Evolutionary conservation across 129 eudicot genomes (phyloP).

Genomic region (Artemisia tridentata): DNA sequence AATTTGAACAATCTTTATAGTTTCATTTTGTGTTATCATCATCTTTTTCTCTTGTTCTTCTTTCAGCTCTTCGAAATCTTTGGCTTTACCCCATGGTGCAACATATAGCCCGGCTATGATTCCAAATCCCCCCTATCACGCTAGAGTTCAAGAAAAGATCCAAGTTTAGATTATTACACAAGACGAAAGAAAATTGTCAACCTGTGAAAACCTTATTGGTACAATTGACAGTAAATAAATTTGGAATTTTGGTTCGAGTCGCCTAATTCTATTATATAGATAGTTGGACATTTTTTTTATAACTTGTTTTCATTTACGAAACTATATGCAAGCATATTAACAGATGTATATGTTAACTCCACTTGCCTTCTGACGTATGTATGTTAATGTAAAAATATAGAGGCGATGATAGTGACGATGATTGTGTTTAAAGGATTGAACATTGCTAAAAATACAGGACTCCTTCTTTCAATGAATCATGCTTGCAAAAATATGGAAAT

Average conservation of each 20-base stretch:
- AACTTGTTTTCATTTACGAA: neutral
- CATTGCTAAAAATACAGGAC: conserved; percentile 82
- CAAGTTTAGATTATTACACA: neutral
- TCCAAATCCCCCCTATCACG: conserved; percentile 52
- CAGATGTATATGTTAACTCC: too few species aligned
- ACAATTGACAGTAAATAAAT: too few species aligned
- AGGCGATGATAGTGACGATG: conserved; percentile 56
- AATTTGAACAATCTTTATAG: conserved; percentile 12
- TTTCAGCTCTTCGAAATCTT: conserved; percentile 39
- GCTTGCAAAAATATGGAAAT: conserved; percentile 70
- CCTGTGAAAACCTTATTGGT: neutral
- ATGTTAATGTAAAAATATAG: conserved; percentile 53
- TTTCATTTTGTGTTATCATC: conserved; percentile 18
- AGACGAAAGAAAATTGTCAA: neutral
- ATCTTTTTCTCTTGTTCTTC: conserved; percentile 1
- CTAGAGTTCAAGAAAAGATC: conserved; percentile 24
- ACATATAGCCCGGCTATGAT: conserved; percentile 58
- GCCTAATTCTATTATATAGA: too few species aligned
- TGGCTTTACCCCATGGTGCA: conserved; percentile 73
- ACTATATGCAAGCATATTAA: neutral
- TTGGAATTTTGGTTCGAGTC: too few species aligned
- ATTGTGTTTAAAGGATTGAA: conserved; percentile 69
- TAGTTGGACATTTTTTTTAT: too few species aligned
- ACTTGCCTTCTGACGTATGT: conserved; percentile 64
- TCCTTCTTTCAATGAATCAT: conserved; percentile 67